Conservation (phyloP, 345 rosid species). For the Eucalyptus sp. region DNA sequence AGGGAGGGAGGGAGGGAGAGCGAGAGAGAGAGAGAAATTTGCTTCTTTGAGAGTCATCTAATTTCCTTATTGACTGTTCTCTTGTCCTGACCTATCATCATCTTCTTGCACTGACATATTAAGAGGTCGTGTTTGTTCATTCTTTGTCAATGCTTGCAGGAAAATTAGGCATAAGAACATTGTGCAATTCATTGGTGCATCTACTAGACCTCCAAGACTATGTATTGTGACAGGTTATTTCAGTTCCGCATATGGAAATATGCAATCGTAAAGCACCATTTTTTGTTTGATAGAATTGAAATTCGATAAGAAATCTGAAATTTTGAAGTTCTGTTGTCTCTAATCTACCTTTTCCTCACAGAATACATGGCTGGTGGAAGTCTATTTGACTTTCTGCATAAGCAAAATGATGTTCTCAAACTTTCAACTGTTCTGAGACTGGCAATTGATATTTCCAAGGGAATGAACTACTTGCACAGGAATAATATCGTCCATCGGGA, state of each 20-base stretch:
- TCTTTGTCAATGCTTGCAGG: constrained; percentile 13
- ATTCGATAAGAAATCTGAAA: not conserved
- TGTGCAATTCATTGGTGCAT: constrained; percentile 56
- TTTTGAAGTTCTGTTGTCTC: not conserved
- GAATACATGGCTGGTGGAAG: constrained; percentile 69
- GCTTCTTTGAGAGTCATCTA: not conserved
- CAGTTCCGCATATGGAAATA: not conserved
- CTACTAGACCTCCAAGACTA: constrained; percentile 37
- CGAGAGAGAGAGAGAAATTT: not conserved
- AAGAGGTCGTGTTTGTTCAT: not conserved
- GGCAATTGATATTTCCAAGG: constrained; percentile 59
- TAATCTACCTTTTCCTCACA: constrained; percentile 8
- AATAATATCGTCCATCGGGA: constrained; percentile 33
- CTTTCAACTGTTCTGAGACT: constrained; percentile 41
- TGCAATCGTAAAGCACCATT: not conserved
- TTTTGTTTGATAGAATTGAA: not conserved
- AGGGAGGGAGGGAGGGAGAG: no score
- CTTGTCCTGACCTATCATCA: not conserved
- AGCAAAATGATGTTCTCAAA: constrained; percentile 33
- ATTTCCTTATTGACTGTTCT: not conserved
- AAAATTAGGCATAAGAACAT: constrained; percentile 52
- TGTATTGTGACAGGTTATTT: constrained; percentile 51
- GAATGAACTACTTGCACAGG: constrained; percentile 62
- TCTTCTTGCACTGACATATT: not conserved
- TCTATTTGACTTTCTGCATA: constrained; percentile 48